A percentile compares a stretch with the other conserved stretches of the same genome.
phyloP scores from a whole-genome alignment of 306 rosid genomes.

The Fagus sylvatica region DNA sequence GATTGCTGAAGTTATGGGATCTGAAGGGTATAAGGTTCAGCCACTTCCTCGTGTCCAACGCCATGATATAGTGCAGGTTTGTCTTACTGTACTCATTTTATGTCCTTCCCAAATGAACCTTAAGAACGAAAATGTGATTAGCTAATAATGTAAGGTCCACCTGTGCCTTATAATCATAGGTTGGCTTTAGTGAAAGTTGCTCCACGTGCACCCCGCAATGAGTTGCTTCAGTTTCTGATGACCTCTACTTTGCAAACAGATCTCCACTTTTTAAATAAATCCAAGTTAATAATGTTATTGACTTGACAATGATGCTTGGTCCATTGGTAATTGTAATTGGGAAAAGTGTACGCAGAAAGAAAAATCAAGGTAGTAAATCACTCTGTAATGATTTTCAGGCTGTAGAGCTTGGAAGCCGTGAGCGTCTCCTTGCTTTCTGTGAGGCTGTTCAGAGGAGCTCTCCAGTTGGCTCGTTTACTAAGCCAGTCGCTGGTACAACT shows the following conservation, averaged over 20 bases:
- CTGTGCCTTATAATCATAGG: background rate
- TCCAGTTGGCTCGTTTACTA: slow-evolving; percentile 82
- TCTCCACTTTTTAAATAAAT: background rate
- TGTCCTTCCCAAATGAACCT: slow-evolving; percentile 1
- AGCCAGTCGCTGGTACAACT: slow-evolving; percentile 77
- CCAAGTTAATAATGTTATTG: background rate
- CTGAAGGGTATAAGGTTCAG: slow-evolving; percentile 80
- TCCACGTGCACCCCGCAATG: slow-evolving; percentile 1
- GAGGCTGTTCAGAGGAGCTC: slow-evolving; percentile 96
- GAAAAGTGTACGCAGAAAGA: background rate
- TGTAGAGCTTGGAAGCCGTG: slow-evolving; percentile 71
- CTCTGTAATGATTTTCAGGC: slow-evolving; percentile 55
- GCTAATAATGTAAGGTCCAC: too few relatives aligned
- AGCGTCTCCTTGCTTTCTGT: slow-evolving; percentile 83
- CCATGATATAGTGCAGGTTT: slow-evolving; percentile 77
- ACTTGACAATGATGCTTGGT: background rate
- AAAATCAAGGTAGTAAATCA: background rate
- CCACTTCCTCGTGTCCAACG: slow-evolving; percentile 81
- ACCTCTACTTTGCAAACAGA: background rate
- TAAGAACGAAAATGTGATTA: background rate
- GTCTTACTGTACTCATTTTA: slow-evolving; percentile 15
- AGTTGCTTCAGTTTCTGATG: background rate
- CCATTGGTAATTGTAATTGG: background rate
- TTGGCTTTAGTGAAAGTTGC: slow-evolving; percentile 4
- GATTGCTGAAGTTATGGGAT: slow-evolving; percentile 86